A percentile compares a stretch with the other conserved stretches of the same genome.
phyloP scores from a whole-genome alignment of 257 asterid genomes.

The Mitragyna speciosa region DNA sequence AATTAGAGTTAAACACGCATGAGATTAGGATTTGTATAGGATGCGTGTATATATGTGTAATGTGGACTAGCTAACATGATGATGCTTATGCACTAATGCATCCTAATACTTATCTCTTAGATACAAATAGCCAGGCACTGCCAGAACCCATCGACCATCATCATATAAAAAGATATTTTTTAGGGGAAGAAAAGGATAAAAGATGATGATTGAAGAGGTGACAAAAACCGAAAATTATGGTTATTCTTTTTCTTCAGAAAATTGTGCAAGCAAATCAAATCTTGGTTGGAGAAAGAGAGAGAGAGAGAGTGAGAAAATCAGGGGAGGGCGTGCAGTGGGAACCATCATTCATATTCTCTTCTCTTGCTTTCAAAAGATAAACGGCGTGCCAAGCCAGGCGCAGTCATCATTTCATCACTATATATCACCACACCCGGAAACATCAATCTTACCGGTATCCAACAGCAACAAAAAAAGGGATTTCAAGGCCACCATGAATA shows the following conservation, averaged over 20 bases:
- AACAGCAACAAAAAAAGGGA: background rate
- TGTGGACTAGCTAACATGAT: background rate
- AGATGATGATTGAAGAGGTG: constrained; percentile 31
- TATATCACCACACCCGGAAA: constrained; percentile 13
- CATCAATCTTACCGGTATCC: constrained; percentile 18
- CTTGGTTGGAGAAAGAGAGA: constrained; percentile 21
- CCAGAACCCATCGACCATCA: background rate
- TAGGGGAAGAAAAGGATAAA: constrained; percentile 14
- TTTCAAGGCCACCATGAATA: background rate
- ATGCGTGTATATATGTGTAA: no score
- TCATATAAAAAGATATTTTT: background rate
- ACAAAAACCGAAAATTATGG: constrained; percentile 30
- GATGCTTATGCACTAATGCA: background rate
- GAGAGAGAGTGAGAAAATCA: no score
- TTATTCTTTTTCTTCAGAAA: constrained; percentile 17
- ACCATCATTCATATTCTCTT: constrained; percentile 35
- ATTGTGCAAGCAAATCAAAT: constrained; percentile 29
- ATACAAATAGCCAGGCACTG: background rate
- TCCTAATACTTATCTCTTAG: background rate
- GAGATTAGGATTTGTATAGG: background rate
- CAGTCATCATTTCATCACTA: constrained; percentile 32
- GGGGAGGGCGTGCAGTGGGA: constrained; percentile 30
- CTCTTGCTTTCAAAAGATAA: constrained; percentile 23
- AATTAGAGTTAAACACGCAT: background rate
- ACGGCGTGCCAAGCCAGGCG: constrained; percentile 31